These are phyloP conservation scores for Ophiostoma populinum DNA, from an alignment of 2,329 filamentous ascomycete genomes.

Conservation along the genomic window DNA sequence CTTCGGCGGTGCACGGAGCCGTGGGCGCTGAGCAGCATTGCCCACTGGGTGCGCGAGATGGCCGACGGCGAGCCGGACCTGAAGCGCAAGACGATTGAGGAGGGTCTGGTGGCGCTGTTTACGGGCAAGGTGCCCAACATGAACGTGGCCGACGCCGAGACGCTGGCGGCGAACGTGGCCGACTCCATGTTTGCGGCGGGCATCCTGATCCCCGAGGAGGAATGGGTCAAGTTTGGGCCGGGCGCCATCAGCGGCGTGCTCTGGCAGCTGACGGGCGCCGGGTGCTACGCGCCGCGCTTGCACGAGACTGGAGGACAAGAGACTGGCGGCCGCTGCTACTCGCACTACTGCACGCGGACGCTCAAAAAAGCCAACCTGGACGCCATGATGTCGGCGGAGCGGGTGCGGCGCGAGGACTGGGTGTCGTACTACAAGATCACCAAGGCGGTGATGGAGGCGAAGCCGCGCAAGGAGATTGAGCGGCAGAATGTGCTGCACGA, in stretches of 20 bases:
- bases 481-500: constrained; percentile 91
- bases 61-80: constrained; percentile 83
- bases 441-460: constrained; percentile 54
- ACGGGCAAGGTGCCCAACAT: constrained; percentile 93
- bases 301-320: constrained; percentile 53
- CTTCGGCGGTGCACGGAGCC: constrained; percentile 76
- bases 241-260: constrained; percentile 75
- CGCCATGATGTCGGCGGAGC: constrained; percentile 49
- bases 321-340: constrained; percentile 68
- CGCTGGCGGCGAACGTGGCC: constrained; percentile 61
- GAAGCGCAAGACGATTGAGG: constrained; percentile 66
- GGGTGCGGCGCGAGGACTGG: constrained; percentile 66
- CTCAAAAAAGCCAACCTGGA: constrained; percentile 86
- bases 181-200: constrained; percentile 62
- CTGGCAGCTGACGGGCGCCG: constrained; percentile 79
- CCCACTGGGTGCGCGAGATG: constrained; percentile 73
- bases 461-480: constrained; percentile 73
- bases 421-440: constrained; percentile 72
- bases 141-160: constrained; percentile 94
- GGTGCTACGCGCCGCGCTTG: constrained; percentile 76
- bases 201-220: constrained; percentile 73
- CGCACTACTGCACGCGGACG: constrained; percentile 82
- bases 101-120: constrained; percentile 77
- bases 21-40: constrained; percentile 82
- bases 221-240: constrained; percentile 87